phyloP scores from a whole-genome alignment of 2,329 filamentous ascomycete genomes.

The Berkeleyomyces rouxiae region DNA sequence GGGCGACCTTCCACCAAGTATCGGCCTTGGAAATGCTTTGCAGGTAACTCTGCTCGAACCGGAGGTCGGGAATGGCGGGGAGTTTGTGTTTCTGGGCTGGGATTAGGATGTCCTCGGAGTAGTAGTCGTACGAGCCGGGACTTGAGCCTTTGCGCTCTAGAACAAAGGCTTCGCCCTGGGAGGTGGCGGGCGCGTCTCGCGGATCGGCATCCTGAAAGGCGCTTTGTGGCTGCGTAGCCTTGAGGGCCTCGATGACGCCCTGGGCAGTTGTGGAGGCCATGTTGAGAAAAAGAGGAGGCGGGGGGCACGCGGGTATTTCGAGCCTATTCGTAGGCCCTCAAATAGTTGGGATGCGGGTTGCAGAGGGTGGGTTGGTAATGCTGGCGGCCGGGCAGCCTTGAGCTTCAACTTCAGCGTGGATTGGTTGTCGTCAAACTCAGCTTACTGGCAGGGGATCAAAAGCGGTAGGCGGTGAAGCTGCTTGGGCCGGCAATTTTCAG shows the following conservation, averaged over 20 bases:
- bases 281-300: not conserved
- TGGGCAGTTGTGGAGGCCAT: slow-evolving; percentile 7
- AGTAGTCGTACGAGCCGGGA: slow-evolving; percentile 39
- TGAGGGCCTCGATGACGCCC: slow-evolving; percentile 13
- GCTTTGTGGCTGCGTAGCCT: slow-evolving; percentile 13
- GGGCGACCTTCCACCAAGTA: slow-evolving; percentile 60
- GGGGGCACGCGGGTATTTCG: not conserved
- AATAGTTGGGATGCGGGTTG: not conserved
- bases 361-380: not conserved
- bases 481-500: not conserved
- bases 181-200: slow-evolving; percentile 11
- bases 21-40: slow-evolving; percentile 70
- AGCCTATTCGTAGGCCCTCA: not conserved
- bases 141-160: slow-evolving; percentile 7
- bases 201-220: slow-evolving; percentile 12
- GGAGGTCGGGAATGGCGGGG: slow-evolving; percentile 64
- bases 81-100: slow-evolving; percentile 31
- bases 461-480: not conserved
- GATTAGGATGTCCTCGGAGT: slow-evolving; percentile 52
- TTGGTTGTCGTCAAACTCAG: not conserved
- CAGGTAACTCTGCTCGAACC: slow-evolving; percentile 97
- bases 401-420: not conserved
- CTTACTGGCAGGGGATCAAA: not conserved
- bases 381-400: not conserved
- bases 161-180: slow-evolving; percentile 7